Evolutionary conservation across 768 basidiomycete species (phyloP).

Genomic region (Trametes punicea): DNA sequence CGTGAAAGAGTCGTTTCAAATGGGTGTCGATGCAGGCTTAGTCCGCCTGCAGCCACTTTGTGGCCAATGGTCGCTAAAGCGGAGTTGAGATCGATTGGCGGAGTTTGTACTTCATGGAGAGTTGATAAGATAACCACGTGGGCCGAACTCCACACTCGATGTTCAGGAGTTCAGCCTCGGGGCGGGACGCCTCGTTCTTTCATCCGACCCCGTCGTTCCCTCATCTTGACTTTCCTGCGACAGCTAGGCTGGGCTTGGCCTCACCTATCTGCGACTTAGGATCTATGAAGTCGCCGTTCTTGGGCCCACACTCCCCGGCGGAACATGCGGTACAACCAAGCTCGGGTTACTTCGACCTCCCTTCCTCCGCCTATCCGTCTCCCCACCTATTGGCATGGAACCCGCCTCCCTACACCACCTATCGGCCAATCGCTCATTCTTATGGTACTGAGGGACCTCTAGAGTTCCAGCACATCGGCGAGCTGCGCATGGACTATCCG

Average conservation of each 20-base stretch:
- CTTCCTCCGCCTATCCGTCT: background rate
- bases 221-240: background rate
- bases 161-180: background rate
- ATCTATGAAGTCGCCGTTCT: slow-evolving; percentile 12
- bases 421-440: background rate
- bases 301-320: slow-evolving; percentile 12
- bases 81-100: background rate
- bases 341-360: slow-evolving; percentile 16
- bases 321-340: background rate
- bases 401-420: background rate
- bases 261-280: background rate
- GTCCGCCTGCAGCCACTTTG: background rate
- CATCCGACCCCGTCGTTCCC: background rate
- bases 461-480: background rate
- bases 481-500: slow-evolving; percentile 4
- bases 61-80: background rate
- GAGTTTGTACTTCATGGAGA: background rate
- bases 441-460: background rate
- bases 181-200: background rate
- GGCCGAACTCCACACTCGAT: background rate
- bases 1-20: background rate
- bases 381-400: slow-evolving; percentile 4
- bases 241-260: background rate
- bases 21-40: background rate
- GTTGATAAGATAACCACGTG: slow-evolving; percentile 12